Base-by-base conservation (phyloP, 1,284 basidiomycete genomes). In the Cryptococcus deneoformans region DNA sequence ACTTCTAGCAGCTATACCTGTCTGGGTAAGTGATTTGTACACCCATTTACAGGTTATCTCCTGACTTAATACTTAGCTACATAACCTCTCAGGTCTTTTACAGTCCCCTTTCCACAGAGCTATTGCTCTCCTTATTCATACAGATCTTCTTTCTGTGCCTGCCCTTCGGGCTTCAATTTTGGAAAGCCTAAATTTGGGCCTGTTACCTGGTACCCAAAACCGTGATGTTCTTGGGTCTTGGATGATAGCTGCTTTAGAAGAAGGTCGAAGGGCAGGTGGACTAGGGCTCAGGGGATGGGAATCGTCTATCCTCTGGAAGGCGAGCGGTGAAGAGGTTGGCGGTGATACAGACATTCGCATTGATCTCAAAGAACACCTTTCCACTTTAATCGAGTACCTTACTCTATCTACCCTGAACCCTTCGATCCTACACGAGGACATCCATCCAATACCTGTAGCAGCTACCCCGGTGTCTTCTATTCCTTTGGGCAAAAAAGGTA, bases 101-200 rank as follows among this genome's bases (percentile, higher is more conserved):
- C 80, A 91, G 16, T 89, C 93, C 93, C 85, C 91, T 0, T 89
- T 87, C 11, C 85, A 92, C 40, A 84, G 90, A 43, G 82, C 94
- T 20, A 80, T 88, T 0, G 82, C 92, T 1, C 84, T 86, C 5
- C 81, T 83, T 7, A 77, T 93, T 0, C 92, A 96, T 64, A 69
- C 82, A 0, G 81, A 85, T 5, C 78, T 97, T 5, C 81, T 93
- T 6, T 80, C 81, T 3, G 80, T 86, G 4, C 75, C 84, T 0
- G 71, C 78, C 1, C 75, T 87, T 6, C 81, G 82, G 14, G 77
- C 83, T 14, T 83, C 84, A 46, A 77, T 89, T 4, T 70, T 88
- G 11, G 82, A 83, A 56, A 84, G 84, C 59, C 73, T 90, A 0
- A 77, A 50, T 0, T 62, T 75, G 10, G 66, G 65, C 2, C 69